phyloP scores from a whole-genome alignment of 2,329 filamentous ascomycete genomes.

The Paramyrothecium roridum region DNA sequence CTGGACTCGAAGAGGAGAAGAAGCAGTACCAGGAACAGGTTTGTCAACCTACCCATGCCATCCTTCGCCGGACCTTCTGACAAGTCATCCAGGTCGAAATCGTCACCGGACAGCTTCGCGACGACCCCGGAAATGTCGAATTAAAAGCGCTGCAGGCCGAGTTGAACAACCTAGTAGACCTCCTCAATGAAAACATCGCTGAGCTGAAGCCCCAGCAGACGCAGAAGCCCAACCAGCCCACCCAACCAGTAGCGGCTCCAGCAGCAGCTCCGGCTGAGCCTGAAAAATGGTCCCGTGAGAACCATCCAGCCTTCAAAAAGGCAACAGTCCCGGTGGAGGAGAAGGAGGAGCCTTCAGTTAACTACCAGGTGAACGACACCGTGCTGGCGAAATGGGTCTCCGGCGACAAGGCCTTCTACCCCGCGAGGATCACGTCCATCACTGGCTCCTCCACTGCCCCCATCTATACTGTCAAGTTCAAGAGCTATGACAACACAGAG shows the following conservation, averaged over 20 bases:
- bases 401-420: constrained; percentile 87
- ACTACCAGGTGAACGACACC: constrained; percentile 83
- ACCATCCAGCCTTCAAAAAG: constrained; percentile 74
- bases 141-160: constrained; percentile 75
- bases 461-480: constrained; percentile 93
- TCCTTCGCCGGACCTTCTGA: constrained; percentile 12
- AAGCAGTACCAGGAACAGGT: constrained; percentile 55
- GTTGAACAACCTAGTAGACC: constrained; percentile 76
- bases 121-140: constrained; percentile 77
- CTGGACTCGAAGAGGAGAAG: constrained; percentile 49
- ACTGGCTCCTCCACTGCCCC: constrained; percentile 89
- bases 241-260: constrained; percentile 33
- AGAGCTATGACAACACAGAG: constrained; percentile 82
- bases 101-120: constrained; percentile 70
- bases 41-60: constrained; percentile 21
- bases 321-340: constrained; percentile 37
- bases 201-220: constrained; percentile 62
- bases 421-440: constrained; percentile 87
- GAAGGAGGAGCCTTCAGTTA: constrained; percentile 47
- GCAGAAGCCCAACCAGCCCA: constrained; percentile 32
- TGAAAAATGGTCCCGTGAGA: constrained; percentile 77
- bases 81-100: constrained; percentile 63
- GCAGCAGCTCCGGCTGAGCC: constrained; percentile 52
- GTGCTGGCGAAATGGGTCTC: constrained; percentile 89
- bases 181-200: constrained; percentile 76